Evolutionary conservation across 2,329 filamentous ascomycete genomes (phyloP).

Genomic region (Neofusicoccum laricinum): DNA sequence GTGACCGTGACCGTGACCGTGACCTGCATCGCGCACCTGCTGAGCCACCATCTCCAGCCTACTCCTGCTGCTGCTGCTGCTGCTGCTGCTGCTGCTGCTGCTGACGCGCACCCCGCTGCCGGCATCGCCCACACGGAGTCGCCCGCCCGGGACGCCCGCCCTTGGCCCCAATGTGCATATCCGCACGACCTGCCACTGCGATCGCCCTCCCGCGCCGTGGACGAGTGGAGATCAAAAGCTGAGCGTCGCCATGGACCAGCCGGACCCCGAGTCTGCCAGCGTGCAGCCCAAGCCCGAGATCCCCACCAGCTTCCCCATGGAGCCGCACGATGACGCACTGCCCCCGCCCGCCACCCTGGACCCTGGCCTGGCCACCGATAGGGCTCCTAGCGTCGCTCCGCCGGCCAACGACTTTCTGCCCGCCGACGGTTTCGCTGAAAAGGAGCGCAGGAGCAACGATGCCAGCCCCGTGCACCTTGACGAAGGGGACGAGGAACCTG

Average conservation of each 20-base stretch:
- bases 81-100: not conserved
- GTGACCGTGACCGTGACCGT: too few relatives aligned
- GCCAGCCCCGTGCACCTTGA: constrained; percentile 29
- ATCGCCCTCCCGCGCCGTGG: not conserved
- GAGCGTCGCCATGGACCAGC: constrained; percentile 9
- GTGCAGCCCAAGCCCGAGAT: not conserved
- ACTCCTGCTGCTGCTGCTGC: not conserved
- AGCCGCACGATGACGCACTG: constrained; percentile 4
- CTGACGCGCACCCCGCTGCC: not conserved
- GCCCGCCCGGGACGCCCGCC: not conserved
- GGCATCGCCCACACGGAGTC: not conserved
- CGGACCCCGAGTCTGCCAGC: not conserved
- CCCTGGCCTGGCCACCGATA: constrained; percentile 3
- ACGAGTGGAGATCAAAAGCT: not conserved
- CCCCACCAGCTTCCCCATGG: not conserved
- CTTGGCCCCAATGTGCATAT: not conserved
- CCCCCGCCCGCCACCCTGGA: constrained; percentile 1
- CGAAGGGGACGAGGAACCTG: constrained; percentile 42
- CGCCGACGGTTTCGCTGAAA: not conserved
- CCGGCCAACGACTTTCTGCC: constrained; percentile 13
- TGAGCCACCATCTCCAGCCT: too few relatives aligned
- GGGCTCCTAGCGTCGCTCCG: constrained; percentile 5
- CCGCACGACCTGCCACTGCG: constrained; percentile 1
- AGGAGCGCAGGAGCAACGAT: not conserved
- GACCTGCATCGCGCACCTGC: not conserved